Conservation (phyloP, 2,329 filamentous ascomycete species). For the Tympanopsis confertula region DNA sequence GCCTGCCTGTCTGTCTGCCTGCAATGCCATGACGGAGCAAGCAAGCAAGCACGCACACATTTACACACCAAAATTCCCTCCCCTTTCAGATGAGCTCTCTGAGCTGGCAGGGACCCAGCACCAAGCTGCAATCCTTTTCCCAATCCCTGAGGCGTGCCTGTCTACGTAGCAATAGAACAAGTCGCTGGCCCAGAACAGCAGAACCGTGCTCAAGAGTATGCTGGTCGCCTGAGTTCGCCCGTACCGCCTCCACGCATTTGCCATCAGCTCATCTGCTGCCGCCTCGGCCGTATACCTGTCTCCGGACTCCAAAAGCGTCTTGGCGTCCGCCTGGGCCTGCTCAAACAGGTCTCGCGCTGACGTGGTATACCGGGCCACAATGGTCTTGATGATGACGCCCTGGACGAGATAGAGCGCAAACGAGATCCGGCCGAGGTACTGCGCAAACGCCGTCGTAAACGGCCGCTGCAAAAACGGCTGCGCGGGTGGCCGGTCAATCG, state of each 20-base stretch:
- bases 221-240: not conserved
- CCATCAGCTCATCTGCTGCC: not conserved
- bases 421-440: slow-evolving; percentile 11
- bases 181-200: slow-evolving; percentile 11
- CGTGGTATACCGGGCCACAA: slow-evolving; percentile 1
- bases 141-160: slow-evolving; percentile 5
- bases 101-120: no score
- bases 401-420: slow-evolving; percentile 11
- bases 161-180: slow-evolving; percentile 10
- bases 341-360: not conserved
- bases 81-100: no score
- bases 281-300: no score
- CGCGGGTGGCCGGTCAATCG: not conserved
- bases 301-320: not conserved
- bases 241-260: not conserved
- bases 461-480: slow-evolving; percentile 7
- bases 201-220: slow-evolving; percentile 4
- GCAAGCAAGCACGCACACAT: no score
- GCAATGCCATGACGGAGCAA: no score
- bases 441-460: slow-evolving; percentile 9
- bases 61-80: no score
- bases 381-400: slow-evolving; percentile 4
- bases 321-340: no score
- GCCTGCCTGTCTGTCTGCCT: no score
- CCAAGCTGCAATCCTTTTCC: slow-evolving; percentile 7